Evolutionary conservation across 352 stramenopile genomes (phyloP), one percentile per base, ranked within the genome.

Genomic region (Phytophthora melonis): DNA sequence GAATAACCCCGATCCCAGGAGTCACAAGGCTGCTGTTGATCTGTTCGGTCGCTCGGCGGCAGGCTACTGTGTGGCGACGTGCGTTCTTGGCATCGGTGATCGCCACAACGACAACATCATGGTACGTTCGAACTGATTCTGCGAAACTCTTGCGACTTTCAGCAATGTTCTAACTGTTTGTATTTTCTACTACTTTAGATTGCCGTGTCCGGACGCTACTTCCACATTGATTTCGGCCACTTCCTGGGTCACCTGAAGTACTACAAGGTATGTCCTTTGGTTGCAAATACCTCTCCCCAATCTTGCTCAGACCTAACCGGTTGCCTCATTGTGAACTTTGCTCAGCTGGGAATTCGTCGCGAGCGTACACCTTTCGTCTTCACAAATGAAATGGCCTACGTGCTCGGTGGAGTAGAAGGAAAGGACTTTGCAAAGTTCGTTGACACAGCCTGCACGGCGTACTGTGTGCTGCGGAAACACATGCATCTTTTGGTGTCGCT

Each of bases 61-160:
- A 27, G 94, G 93, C 10, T 98, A 98, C 78, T 98, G 91, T 74
- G 90, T 98, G 0, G 94, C 94, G 0, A 98, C 93, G 1, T 98
- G 93, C 68, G 91, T 98, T 7, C 84, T 98, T 47, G 95, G 95
- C 47, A 97, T 98, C 56, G 95, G 95, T 57, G 95, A 98, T 77
- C 90, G 95, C 11, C 95, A 98, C 81, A 98, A 97, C 55, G 95
- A 98, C 80, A 98, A 98, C 78, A 97, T 98, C 56, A 99, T 99
- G 96, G 80, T 99, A 70, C 49, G 79, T 70, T 13, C 25, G 5
- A 32, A 25, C 13, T 34, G 1, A 11, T 1, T 34, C 30, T 34
- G 30, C 30, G 7, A 34, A 34, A 34, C 30, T 34, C 30, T 34
- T 34, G 30, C 1, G 1, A 34, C 30, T 34, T 10, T 34, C 10